These are phyloP conservation scores for Pythium sp. DNA, from an alignment of 352 stramenopile species.

Conservation along the genomic window DNA sequence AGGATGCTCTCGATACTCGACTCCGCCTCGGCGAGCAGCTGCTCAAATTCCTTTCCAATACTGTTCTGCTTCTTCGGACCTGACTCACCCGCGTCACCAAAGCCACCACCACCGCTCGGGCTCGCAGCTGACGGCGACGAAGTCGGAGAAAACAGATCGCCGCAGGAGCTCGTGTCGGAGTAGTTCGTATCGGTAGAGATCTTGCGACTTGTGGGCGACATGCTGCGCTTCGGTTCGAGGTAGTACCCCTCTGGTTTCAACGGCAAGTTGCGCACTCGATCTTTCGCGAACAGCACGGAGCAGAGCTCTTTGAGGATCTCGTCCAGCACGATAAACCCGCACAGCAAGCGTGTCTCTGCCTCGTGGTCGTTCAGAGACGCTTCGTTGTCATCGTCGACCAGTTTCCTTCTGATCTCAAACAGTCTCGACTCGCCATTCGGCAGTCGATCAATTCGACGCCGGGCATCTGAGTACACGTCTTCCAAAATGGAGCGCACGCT, in stretches of 20 bases:
- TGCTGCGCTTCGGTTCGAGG: conserved; percentile 59
- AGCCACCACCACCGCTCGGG: not conserved
- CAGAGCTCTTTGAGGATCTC: conserved; percentile 86
- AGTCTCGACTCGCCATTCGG: conserved; percentile 43
- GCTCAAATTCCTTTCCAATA: conserved; percentile 69
- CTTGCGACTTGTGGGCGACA: conserved; percentile 23
- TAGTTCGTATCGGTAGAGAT: conserved; percentile 34
- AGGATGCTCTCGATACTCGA: conserved; percentile 59
- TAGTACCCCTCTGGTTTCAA: conserved; percentile 84
- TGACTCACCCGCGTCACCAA: not conserved
- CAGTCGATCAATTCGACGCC: conserved; percentile 57
- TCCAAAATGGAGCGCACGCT: conserved; percentile 79
- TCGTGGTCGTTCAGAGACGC: conserved; percentile 59
- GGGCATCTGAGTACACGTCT: conserved; percentile 68
- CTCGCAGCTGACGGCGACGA: conserved; percentile 15
- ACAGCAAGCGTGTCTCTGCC: conserved; percentile 59
- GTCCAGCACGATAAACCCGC: conserved; percentile 77
- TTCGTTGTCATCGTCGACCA: conserved; percentile 71
- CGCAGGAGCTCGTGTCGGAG: conserved; percentile 38
- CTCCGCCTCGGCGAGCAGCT: conserved; percentile 64
- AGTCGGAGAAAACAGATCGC: conserved; percentile 8
- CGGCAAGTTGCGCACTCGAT: conserved; percentile 67
- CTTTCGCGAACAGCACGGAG: conserved; percentile 72
- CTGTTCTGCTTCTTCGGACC: conserved; percentile 30
- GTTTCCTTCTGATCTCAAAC: conserved; percentile 53